These are phyloP conservation scores for Phaffia tasmanica DNA, from an alignment of 768 basidiomycete species.

Conservation along the genomic window DNA sequence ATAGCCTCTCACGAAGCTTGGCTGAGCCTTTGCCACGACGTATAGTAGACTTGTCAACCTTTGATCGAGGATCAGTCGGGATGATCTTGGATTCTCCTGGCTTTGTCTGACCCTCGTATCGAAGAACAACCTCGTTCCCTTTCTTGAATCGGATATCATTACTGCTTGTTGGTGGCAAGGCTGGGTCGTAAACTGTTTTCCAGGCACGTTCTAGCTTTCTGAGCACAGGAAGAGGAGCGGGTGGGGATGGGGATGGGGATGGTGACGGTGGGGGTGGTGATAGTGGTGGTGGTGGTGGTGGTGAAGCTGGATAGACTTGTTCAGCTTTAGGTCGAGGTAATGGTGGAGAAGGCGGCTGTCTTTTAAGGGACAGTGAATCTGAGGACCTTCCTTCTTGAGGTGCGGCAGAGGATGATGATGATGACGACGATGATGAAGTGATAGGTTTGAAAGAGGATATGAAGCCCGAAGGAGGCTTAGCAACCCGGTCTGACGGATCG, in stretches of 20 bases:
- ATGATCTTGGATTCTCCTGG: neutral
- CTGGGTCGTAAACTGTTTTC: conserved; percentile 2
- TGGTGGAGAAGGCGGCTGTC: neutral
- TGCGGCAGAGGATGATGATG: too few species aligned
- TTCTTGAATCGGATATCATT: neutral
- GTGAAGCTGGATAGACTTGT: neutral
- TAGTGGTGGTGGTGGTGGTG: neutral
- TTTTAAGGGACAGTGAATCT: too few species aligned
- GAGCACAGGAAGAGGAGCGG: neutral
- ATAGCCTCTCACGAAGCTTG: neutral
- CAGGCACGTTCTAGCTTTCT: neutral
- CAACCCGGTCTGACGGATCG: too few species aligned
- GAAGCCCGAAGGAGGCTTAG: too few species aligned
- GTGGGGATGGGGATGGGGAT: neutral
- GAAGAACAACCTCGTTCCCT: neutral
- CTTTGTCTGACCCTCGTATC: neutral
- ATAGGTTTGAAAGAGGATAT: too few species aligned
- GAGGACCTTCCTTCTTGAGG: too few species aligned
- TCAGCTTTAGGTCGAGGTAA: neutral
- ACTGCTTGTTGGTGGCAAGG: neutral
- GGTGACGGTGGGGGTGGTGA: conserved; percentile 1
- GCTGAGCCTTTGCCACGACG: neutral
- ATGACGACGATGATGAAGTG: too few species aligned
- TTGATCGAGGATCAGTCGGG: conserved; percentile 8
- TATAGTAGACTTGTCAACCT: neutral